Percentiles rank a stretch among this genome's conserved stretches.
Evolutionary conservation across 139 green algal genomes (phyloP).

Genomic region (Pleodorina starrii): DNA sequence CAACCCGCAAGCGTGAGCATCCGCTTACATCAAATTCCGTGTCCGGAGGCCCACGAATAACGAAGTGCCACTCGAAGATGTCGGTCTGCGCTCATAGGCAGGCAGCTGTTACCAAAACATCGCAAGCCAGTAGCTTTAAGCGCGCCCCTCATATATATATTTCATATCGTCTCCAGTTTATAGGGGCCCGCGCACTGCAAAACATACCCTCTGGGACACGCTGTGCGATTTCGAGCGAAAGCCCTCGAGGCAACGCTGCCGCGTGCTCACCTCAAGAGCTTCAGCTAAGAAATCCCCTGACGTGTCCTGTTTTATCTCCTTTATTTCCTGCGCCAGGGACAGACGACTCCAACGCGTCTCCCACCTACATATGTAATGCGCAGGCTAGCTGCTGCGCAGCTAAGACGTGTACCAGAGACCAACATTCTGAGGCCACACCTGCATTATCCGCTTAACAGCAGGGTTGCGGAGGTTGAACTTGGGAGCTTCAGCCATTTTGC

Average conservation of each 20-base stretch:
- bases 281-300: constrained; percentile 83
- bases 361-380: too few species aligned
- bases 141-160: too few species aligned
- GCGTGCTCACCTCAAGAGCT: constrained; percentile 78
- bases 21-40: constrained; percentile 92
- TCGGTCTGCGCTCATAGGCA: constrained; percentile 81
- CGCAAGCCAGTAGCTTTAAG: too few species aligned
- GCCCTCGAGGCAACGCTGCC: neutral
- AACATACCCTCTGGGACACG: neutral
- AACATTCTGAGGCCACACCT: constrained; percentile 69
- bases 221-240: neutral
- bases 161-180: too few species aligned
- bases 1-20: neutral
- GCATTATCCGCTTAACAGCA: constrained; percentile 95
- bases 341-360: neutral
- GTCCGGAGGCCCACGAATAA: constrained; percentile 89
- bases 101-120: too few species aligned
- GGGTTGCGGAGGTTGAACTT: constrained; percentile 84
- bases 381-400: too few species aligned
- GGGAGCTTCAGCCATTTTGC: constrained; percentile 29
- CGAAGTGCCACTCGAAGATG: constrained; percentile 99
- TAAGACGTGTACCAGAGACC: too few species aligned
- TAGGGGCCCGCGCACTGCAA: too few species aligned
- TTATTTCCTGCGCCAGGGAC: constrained; percentile 81
- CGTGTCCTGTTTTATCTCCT: constrained; percentile 81